Evolutionary conservation across 2,329 filamentous ascomycete species (phyloP).

Genomic region (Aspergillus neoniger): DNA sequence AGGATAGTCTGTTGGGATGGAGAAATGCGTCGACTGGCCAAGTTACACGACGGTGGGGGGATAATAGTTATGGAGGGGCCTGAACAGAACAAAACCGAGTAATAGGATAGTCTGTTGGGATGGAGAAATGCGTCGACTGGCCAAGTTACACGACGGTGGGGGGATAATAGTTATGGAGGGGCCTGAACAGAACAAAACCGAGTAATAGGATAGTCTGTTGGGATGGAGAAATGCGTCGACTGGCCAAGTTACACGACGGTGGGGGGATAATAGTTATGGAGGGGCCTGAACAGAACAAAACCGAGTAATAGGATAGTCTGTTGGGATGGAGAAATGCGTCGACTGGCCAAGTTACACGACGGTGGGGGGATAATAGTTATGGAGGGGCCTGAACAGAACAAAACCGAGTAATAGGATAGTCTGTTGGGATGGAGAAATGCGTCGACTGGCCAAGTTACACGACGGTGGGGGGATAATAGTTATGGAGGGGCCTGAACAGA

Average conservation of each 20-base stretch:
- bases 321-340: not conserved
- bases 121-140: not conserved
- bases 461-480: not conserved
- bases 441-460: not conserved
- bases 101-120: not conserved
- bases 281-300: not conserved
- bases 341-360: not conserved
- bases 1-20: no score
- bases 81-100: not conserved
- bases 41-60: not conserved
- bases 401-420: not conserved
- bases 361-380: not conserved
- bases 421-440: not conserved
- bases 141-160: not conserved
- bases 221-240: not conserved
- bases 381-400: not conserved
- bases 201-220: not conserved
- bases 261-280: not conserved
- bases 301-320: not conserved
- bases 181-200: not conserved
- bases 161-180: not conserved
- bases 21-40: not conserved
- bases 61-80: not conserved
- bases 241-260: not conserved
- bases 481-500: not conserved